Base-by-base conservation (phyloP, 208 protist genomes). In the Acanthamoeba lenticulata region DNA sequence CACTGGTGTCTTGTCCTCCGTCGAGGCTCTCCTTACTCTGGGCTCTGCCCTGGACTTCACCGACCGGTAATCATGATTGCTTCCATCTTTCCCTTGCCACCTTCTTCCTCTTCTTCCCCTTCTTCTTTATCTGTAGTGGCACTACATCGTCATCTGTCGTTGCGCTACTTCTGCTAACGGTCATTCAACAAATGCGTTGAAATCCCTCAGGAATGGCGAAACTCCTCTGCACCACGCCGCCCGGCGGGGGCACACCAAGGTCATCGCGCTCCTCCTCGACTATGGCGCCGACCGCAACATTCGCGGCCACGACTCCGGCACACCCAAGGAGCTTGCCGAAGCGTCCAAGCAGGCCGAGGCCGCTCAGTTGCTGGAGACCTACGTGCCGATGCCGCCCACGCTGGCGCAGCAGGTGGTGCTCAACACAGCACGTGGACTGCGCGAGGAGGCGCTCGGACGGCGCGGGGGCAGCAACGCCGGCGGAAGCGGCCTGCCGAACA, bases 151-250 rank as follows among this genome's bases (percentile, higher is more conserved):
- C 13, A 9, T 27, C 27, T 6, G 19, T 69, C 27, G 27, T 69
- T 60, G 21, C 21, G 52, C 15, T 60, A 60, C 52, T 11, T 60
- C 52, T 60, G 11, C 52, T 21, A 27, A 27, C 21, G 52, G 21
- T 60, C 21, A 52, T 15, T 6, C 52, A 72, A 36, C 36, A 36
- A 77, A 77, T 40, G 67, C 34, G 29, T 27, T 29, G 11, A 40
- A 19, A 13, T 29, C 65, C 9, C 34, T 7, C 2, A 92, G 86
- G 44, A 67, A 92, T 27, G 86, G 86, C 11, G 86, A 92, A 36
- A 92, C 86, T 1, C 57, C 86, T 24, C 60, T 92, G 34, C 86
- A 92, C 40, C 86, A 92, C n/a, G 86, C 86, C 15, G 52, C 57
- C 24, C 86, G 86, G 55, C 47, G 55, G 6, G 86, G 55, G 19